Percentiles rank a stretch among this genome's conserved stretches.
Evolutionary conservation across 1,139 yeast species (phyloP).

Genomic region (Suhomyces chickasaworum): DNA sequence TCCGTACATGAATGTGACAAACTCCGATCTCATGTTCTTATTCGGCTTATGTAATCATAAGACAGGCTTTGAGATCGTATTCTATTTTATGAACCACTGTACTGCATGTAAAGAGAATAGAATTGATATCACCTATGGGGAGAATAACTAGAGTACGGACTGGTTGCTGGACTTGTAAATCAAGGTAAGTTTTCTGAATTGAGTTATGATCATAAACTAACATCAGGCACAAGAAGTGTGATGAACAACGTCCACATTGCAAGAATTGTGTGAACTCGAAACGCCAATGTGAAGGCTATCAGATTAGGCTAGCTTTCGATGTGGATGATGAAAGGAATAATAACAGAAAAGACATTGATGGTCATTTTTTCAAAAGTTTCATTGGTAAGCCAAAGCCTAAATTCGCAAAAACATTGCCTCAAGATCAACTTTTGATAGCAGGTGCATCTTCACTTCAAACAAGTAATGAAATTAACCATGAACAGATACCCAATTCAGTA

Average conservation of each 20-base stretch:
- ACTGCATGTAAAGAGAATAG: background rate
- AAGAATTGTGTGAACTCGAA: constrained; percentile 51
- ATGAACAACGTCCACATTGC: constrained; percentile 57
- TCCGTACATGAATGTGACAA: no score
- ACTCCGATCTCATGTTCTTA: no score
- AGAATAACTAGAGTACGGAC: constrained; percentile 51
- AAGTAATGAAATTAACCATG: background rate
- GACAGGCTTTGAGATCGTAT: no score
- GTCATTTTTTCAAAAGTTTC: constrained; percentile 12
- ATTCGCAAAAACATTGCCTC: background rate
- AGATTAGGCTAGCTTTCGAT: constrained; percentile 46
- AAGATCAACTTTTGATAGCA: background rate
- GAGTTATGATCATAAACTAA: background rate
- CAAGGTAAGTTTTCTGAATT: constrained; percentile 17
- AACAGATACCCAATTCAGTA: background rate
- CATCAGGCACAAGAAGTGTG: constrained; percentile 50
- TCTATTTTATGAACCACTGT: background rate
- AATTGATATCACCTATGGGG: constrained; percentile 23
- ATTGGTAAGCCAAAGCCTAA: constrained; percentile 15
- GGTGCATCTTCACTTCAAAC: background rate
- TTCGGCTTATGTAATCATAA: background rate
- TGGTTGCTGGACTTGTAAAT: constrained; percentile 54
- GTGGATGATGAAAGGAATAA: constrained; percentile 39
- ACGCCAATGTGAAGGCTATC: constrained; percentile 52
- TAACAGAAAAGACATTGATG: constrained; percentile 13